Base-by-base conservation (phyloP, 169 alveolate genomes). In the Ichthyophthirius multifiliis region DNA sequence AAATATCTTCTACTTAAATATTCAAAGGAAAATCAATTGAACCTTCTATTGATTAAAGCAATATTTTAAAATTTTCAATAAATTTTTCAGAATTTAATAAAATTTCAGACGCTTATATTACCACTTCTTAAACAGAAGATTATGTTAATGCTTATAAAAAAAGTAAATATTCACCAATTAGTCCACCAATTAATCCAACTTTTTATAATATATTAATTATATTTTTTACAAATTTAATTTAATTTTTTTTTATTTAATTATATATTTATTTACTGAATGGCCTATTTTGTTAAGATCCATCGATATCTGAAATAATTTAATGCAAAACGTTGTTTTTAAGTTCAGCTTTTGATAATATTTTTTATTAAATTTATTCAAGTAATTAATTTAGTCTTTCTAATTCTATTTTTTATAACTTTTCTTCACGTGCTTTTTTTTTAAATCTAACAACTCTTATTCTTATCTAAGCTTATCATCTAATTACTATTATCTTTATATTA, bases 401-500 rank as follows among this genome's bases (percentile, higher is more conserved):
- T 86, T 41, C 87, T 74, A 74, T 62, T 74, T 75, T 82, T 83
- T 64, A 83, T 87, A 74, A 43, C 75, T 76, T 87, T 76, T 86
- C 74, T 75, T 83, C 75, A 5, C 82, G 78, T 55, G 81, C 93
- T 71, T 78, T 82, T 76, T 84, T 73, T 79, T 83, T 74, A 76
- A 87, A 84, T 89, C 88, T 88, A n/a, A n/a, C n/a, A n/a, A n/a
- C n/a, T n/a, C n/a, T n/a, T n/a, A n/a, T n/a, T n/a, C n/a, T n/a
- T n/a, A n/a, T n/a, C n/a, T n/a, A n/a, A n/a, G n/a, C 76, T 82
- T 87, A 30, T 79, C 74, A 62, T 76, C 84, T 43, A 84, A 89
- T 30, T 79, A 81, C 41, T 81, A 27, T 71, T 84, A 75, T 34
- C 73, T 43, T 37, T 84, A 78, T 63, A 80, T 55, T 37, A 43